phyloP scores from a whole-genome alignment of 306 rosid genomes.

The Canavalia ensiformis region DNA sequence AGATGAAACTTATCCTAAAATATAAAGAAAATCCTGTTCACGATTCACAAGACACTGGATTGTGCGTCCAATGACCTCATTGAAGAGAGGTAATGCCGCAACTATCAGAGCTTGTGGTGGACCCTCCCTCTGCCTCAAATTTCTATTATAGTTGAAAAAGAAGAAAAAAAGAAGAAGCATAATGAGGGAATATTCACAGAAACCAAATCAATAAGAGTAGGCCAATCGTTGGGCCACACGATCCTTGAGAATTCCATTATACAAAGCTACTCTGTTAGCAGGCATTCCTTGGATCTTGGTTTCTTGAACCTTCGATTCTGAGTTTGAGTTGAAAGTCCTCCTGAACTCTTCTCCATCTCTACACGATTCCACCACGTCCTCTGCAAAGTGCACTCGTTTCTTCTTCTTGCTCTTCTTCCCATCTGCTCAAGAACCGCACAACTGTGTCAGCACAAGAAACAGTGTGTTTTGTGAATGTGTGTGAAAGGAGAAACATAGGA shows the following conservation, averaged over 20 bases:
- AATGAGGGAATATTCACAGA: constrained; percentile 45
- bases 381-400: constrained; percentile 83
- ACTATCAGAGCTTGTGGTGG: constrained; percentile 46
- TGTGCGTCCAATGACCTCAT: constrained; percentile 19
- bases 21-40: constrained; percentile 37
- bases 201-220: constrained; percentile 64
- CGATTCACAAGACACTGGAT: constrained; percentile 27
- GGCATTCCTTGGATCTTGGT: constrained; percentile 69
- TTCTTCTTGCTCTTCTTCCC: constrained; percentile 65
- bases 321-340: constrained; percentile 45
- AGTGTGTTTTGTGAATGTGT: constrained; percentile 18
- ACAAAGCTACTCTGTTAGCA: constrained; percentile 82
- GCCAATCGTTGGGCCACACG: constrained; percentile 75
- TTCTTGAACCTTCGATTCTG: constrained; percentile 46
- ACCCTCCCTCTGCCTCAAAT: constrained; percentile 41
- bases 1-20: constrained; percentile 29
- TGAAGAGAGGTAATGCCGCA: constrained; percentile 16
- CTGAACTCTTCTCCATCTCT: constrained; percentile 73
- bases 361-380: constrained; percentile 80
- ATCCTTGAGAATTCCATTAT: constrained; percentile 87
- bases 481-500: neutral
- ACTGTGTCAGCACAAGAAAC: constrained; percentile 24
- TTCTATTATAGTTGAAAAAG: constrained; percentile 22
- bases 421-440: constrained; percentile 48
- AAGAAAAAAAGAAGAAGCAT: constrained; percentile 1